Evolutionary conservation across 192 early-diverging fungal species (phyloP).

Genomic region (Backusella liffmaniae): DNA sequence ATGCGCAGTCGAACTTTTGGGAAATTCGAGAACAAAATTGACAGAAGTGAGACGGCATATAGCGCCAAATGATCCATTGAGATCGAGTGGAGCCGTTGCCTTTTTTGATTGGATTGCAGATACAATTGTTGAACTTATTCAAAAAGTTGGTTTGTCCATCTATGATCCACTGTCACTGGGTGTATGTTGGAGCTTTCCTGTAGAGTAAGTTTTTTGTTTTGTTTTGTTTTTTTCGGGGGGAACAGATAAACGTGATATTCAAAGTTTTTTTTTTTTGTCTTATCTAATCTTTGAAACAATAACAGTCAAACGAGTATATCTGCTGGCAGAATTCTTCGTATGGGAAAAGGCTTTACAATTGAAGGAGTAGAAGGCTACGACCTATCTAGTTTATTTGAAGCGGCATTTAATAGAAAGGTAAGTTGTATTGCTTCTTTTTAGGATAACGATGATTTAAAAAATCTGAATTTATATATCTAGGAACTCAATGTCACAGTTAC

Average conservation of each 20-base stretch:
- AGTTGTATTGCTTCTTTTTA: background rate
- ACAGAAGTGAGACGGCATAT: constrained; percentile 72
- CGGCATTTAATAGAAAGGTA: constrained; percentile 68
- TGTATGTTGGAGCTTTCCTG: constrained; percentile 82
- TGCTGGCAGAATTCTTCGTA: constrained; percentile 43
- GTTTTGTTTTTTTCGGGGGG: constrained; percentile 50
- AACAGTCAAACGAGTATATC: constrained; percentile 43
- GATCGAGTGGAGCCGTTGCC: constrained; percentile 61
- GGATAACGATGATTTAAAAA: background rate
- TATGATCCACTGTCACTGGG: constrained; percentile 45
- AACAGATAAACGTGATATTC: background rate
- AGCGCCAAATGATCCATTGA: constrained; percentile 67
- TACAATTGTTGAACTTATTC: constrained; percentile 26
- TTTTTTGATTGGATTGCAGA: constrained; percentile 86
- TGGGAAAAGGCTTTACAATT: constrained; percentile 85
- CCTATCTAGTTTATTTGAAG: constrained; percentile 78
- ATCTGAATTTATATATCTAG: constrained; percentile 17
- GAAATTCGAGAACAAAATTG: constrained; percentile 59
- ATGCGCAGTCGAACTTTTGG: constrained; percentile 75
- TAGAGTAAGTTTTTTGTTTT: constrained; percentile 56
- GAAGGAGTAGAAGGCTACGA: constrained; percentile 80
- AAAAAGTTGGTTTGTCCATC: constrained; percentile 11
- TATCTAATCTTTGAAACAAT: background rate
- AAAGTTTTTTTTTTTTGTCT: background rate
- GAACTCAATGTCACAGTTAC: constrained; percentile 71